Evolutionary conservation across 352 stramenopile species (phyloP).

Genomic region (Pythium biforme): DNA sequence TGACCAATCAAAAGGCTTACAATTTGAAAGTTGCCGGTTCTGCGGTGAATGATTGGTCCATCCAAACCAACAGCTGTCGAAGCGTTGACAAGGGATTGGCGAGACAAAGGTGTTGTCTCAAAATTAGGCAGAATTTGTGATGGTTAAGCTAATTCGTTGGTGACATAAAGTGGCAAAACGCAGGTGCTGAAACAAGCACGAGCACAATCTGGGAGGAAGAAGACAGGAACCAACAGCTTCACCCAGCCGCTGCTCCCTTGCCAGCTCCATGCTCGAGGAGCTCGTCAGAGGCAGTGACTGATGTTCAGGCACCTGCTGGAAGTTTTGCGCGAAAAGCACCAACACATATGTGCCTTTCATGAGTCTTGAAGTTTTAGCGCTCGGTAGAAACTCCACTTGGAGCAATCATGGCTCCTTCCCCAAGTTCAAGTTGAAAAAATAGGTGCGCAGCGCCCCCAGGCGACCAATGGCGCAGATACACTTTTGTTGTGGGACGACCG

Average conservation of each 20-base stretch:
- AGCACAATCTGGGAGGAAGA: not conserved
- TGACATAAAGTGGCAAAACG: conserved; percentile 3
- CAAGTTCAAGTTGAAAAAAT: conserved; percentile 29
- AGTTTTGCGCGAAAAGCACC: not conserved
- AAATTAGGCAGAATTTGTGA: not conserved
- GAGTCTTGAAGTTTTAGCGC: conserved; percentile 13
- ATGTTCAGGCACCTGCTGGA: not conserved
- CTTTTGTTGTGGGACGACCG: not conserved
- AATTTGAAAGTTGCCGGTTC: conserved; percentile 5
- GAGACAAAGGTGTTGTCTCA: not conserved
- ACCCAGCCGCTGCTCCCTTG: not conserved
- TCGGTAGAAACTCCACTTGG: not conserved
- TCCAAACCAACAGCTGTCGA: not conserved
- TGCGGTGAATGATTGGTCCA: conserved; percentile 10
- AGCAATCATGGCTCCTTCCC: conserved; percentile 27
- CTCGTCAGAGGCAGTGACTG: not conserved
- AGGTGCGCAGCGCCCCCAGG: not conserved
- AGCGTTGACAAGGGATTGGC: conserved; percentile 5
- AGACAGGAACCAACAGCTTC: not conserved
- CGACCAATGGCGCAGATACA: conserved; percentile 3
- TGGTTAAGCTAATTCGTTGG: not conserved
- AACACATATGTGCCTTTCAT: not conserved
- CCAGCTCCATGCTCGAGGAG: not conserved
- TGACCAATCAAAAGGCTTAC: conserved; percentile 3
- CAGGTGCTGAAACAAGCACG: not conserved